phyloP scores from a whole-genome alignment of 2,329 filamentous ascomycete species.

The Niveomyces coronatus region DNA sequence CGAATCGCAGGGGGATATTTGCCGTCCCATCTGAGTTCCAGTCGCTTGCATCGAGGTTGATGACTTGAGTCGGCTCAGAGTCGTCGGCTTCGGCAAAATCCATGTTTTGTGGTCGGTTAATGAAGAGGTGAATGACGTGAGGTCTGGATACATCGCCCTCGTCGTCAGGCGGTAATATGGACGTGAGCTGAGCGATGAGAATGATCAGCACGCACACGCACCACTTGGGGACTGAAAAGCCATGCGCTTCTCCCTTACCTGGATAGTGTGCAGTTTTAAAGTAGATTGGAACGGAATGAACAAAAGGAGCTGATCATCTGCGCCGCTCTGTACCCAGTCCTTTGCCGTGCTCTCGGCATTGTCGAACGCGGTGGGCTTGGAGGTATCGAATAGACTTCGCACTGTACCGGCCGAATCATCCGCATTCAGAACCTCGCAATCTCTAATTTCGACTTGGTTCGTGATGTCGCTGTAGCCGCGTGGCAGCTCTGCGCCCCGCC shows the following conservation, averaged over 20 bases:
- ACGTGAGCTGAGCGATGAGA: slow-evolving; percentile 57
- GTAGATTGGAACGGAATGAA: slow-evolving; percentile 83
- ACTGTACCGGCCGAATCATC: slow-evolving; percentile 67
- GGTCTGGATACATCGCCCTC: slow-evolving; percentile 73
- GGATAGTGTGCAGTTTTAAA: slow-evolving; percentile 77
- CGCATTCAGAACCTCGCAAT: slow-evolving; percentile 79
- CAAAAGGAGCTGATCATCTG: slow-evolving; percentile 91
- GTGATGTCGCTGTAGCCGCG: slow-evolving; percentile 79
- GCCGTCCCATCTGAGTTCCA: slow-evolving; percentile 76
- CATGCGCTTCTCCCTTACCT: slow-evolving; percentile 45
- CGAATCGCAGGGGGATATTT: slow-evolving; percentile 67
- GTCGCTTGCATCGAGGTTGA: slow-evolving; percentile 63
- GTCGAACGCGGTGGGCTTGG: slow-evolving; percentile 53
- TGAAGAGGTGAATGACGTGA: slow-evolving; percentile 73
- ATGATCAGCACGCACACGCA: slow-evolving; percentile 11
- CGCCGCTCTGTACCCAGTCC: slow-evolving; percentile 94
- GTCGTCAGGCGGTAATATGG: slow-evolving; percentile 52
- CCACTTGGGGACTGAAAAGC: too few relatives aligned
- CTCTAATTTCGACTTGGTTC: slow-evolving; percentile 65
- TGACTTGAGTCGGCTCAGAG: slow-evolving; percentile 66
- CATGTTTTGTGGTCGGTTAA: slow-evolving; percentile 80
- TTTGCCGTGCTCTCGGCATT: slow-evolving; percentile 44
- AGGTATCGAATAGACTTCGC: slow-evolving; percentile 59
- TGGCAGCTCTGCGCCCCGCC: slow-evolving; percentile 67
- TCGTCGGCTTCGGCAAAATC: slow-evolving; percentile 94